Percentiles rank a stretch among this genome's conserved stretches.
Conservation (phyloP, 176 grass and related monocot species). For the Panicum miliaceum region DNA sequence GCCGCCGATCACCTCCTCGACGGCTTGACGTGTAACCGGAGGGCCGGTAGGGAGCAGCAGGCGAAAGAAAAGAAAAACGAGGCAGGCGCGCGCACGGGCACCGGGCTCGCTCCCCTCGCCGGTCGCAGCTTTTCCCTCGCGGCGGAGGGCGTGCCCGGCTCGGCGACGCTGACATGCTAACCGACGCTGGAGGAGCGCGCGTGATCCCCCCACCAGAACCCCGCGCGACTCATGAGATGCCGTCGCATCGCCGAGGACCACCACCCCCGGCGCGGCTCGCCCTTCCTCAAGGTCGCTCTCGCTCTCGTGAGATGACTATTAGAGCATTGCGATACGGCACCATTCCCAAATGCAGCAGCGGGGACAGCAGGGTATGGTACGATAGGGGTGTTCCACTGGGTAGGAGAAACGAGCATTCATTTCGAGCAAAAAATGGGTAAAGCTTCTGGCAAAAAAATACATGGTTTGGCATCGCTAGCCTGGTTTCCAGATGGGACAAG, state of each 20-base stretch:
- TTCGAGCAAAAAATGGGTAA: not conserved
- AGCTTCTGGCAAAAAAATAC: conserved; percentile 24
- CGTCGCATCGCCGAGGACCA: conserved; percentile 24
- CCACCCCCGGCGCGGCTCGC: not conserved
- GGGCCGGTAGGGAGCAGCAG: not conserved
- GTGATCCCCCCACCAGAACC: conserved; percentile 29
- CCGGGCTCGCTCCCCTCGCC: not conserved
- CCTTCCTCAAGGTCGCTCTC: not conserved
- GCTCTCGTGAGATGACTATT: not conserved
- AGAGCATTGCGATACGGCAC: conserved; percentile 40
- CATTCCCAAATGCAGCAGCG: not conserved
- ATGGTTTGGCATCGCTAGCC: conserved; percentile 3
- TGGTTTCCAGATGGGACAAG: conserved; percentile 4
- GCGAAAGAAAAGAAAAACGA: no score
- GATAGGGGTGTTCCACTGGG: not conserved
- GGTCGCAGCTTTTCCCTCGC: conserved; percentile 19
- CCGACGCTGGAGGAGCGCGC: conserved; percentile 26
- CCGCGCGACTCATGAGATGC: conserved; percentile 31
- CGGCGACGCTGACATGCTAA: conserved; percentile 48
- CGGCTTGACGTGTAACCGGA: not conserved
- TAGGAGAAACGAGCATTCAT: conserved; percentile 4
- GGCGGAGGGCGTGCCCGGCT: conserved; percentile 12
- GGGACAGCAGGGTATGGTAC: not conserved
- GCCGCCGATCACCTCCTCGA: not conserved
- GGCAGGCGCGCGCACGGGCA: not conserved